phyloP scores from a whole-genome alignment of 2,329 filamentous ascomycete genomes.

The Helminthosporium solani region DNA sequence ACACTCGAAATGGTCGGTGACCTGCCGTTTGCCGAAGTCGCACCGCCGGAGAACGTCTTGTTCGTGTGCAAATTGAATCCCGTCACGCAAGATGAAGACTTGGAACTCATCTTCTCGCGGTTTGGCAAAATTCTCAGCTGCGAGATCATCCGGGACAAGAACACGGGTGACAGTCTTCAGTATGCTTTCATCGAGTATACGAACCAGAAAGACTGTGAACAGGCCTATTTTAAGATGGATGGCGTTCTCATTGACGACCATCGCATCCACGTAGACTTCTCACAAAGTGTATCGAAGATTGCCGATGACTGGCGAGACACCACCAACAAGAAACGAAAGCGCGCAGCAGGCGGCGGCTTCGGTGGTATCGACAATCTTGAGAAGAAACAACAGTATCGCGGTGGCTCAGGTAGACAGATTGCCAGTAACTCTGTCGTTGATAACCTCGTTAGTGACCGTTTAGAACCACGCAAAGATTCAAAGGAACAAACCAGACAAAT shows the following conservation, averaged over 20 bases:
- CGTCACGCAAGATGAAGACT: conserved; percentile 89
- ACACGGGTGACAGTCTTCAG: conserved; percentile 91
- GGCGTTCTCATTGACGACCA: conserved; percentile 95
- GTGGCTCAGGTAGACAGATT: conserved; percentile 28
- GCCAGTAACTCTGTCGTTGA: conserved; percentile 36
- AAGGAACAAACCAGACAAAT: conserved; percentile 11
- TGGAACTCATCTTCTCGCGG: conserved; percentile 93
- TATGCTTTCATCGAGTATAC: conserved; percentile 98
- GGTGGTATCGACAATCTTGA: conserved; percentile 86
- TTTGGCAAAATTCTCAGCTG: conserved; percentile 95
- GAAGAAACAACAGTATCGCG: conserved; percentile 79
- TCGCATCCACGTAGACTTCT: conserved; percentile 97
- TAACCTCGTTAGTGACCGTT: conserved; percentile 32
- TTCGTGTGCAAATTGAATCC: conserved; percentile 99
- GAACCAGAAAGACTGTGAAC: conserved; percentile 87
- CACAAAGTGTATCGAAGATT: conserved; percentile 84
- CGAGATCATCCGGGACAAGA: conserved; percentile 91
- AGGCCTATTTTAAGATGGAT: conserved; percentile 99
- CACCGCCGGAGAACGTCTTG: conserved; percentile 92
- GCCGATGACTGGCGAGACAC: conserved; percentile 86
- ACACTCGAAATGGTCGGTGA: conserved; percentile 98
- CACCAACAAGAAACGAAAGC: conserved; percentile 76
- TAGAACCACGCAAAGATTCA: conserved; percentile 12
- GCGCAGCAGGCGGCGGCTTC: conserved; percentile 67
- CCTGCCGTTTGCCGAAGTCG: conserved; percentile 94